Evolutionary conservation across 2,329 filamentous ascomycete genomes (phyloP), one percentile per base, ranked within the genome.

Genomic region (Graphilbum ipis-grandicollis): DNA sequence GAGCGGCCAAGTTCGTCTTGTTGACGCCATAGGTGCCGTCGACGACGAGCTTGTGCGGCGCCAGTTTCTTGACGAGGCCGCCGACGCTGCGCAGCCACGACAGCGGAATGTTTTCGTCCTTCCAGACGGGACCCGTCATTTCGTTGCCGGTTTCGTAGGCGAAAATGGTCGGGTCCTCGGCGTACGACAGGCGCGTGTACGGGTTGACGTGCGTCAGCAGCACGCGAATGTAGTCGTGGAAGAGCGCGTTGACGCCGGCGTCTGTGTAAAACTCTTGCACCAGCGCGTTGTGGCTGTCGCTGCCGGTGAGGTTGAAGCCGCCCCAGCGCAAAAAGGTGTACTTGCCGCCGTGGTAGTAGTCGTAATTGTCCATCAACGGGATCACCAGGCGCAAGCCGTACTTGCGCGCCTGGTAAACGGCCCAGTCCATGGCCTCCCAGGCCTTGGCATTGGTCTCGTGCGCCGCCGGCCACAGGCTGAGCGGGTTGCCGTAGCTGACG

Each of bases 341-440:
- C 46, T 64, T 65, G 7, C 62, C 63, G 18, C 62, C 62, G 41
- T 65, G 62, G 47, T 65, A 66, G 43, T 65, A 65, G 45, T 65
- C 28, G 42, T 59, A 66, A 39, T 65, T 61, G 45, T 66, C 62
- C 5, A 57, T 56, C 39, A 66, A 46, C 0, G 62, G 62, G 28
- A 60, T 53, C 41, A 64, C 49, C 32, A 66, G 46, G 25, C 61
- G 52, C 21, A 66, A 47, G 0, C 59, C 62, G 47, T 60, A 56
- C 38, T 53, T 47, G 9, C 60, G 50, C 7, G 63, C 63, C 46
- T 65, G 56, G 30, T 52, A 59, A 14, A 66, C 53, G 2, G 60
- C 55, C 61, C 60, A 66, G 46, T 65, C 62, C 36, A 66, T 63
- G 12, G 51, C 45, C 10, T 59, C 55, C 39, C 63, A 65, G 7